Base-by-base conservation (phyloP, 805 yeast genomes). In the Cyberlindnera lachancei region DNA sequence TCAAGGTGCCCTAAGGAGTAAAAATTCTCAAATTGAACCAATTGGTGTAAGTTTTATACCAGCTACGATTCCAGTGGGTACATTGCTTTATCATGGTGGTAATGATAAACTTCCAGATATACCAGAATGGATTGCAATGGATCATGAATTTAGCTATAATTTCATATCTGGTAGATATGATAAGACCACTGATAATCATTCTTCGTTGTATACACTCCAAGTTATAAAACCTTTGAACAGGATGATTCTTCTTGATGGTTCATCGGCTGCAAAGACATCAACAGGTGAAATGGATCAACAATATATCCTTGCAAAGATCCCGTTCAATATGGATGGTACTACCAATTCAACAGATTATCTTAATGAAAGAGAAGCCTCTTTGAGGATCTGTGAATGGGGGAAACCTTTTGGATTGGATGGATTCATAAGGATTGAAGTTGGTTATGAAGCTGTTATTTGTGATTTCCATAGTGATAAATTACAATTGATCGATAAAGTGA, bases 221-320 rank as follows among this genome's bases (percentile, higher is more conserved):
- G 68, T 66, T 8, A 55, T 52, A 4, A 59, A 56, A 37, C 75
- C 79, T 4, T 49, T 76, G 31, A 62, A 61, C 39, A 68, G 61
- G 40, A 46, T 76, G 19, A 56, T 77, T 5, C 63, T 66, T 31
- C 48, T 77, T n/a, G 82, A 76, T 39, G 84, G 84, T 6, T 80
- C 82, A 0, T 73, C 80, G 18, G 84, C 81, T n/a, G 73, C 81
- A 1, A 76, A 75, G 48, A 55, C 66, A 0, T 24, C 34, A 1
- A 62, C 73, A 2, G 82, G 82, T 5, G 76, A 71, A 45, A 74
- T 74, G 81, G 84, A 77, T 46, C 64, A 73, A 2, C 78, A 73
- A 42, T 52, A 52, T 28, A 34, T 72, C 30, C 44, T 68, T 4
- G 58, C 75, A 15, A 48, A 64, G 27, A 48, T 50, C 6, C n/a